phyloP scores from a whole-genome alignment of 208 protist species.

The Acanthamoeba culbertsoni region DNA sequence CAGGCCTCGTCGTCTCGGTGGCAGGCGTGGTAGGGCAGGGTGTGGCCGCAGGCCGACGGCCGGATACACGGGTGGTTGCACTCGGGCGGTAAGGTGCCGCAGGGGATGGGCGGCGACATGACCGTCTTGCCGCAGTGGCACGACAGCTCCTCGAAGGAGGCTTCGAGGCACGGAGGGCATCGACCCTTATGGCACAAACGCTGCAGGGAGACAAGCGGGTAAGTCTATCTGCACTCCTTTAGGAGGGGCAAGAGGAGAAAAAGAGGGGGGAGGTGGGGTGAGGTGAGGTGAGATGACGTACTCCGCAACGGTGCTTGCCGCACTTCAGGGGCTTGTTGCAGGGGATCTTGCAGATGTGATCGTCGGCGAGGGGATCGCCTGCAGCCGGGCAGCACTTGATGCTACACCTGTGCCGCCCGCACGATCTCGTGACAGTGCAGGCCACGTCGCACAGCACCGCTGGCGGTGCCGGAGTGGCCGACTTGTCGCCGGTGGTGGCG shows the following conservation, averaged over 20 bases:
- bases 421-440: conserved; percentile 57
- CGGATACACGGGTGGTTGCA: conserved; percentile 64
- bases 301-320: conserved; percentile 67
- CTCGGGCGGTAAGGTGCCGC: conserved; percentile 60
- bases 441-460: conserved; percentile 62
- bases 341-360: conserved; percentile 73
- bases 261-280: neutral
- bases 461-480: neutral
- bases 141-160: conserved; percentile 57
- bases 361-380: conserved; percentile 22
- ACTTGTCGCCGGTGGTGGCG: neutral
- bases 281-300: conserved; percentile 61
- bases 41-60: conserved; percentile 71
- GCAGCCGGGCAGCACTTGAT: conserved; percentile 70
- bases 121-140: conserved; percentile 76
- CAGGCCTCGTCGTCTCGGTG: conserved; percentile 59
- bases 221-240: no score
- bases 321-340: conserved; percentile 75
- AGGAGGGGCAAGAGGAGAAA: neutral
- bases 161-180: conserved; percentile 67
- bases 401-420: conserved; percentile 73
- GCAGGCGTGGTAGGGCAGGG: conserved; percentile 67
- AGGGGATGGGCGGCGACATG: conserved; percentile 71
- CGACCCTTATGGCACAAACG: conserved; percentile 58
- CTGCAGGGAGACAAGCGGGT: neutral